Base-by-base conservation (phyloP, 352 stramenopile genomes). In the Globisporangium yorkense region DNA sequence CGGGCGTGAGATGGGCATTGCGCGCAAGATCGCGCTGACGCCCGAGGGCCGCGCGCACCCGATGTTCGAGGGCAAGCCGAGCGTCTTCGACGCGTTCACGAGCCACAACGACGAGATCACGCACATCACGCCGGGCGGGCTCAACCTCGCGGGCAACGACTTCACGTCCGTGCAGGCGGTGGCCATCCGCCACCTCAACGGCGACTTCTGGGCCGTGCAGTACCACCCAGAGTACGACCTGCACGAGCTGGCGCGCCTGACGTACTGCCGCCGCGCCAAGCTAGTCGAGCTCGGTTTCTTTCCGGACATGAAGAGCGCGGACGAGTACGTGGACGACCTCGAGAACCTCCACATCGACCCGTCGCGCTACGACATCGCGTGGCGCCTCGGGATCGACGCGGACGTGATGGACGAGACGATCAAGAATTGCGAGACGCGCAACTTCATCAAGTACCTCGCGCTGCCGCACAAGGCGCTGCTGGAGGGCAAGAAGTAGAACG, bases 191-290 rank as follows among this genome's bases (percentile, higher is more conserved):
- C 61, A 93, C 68, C 70, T 87, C 49, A 89, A 89, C 13, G 68
- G 84, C 43, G 80, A 93, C 20, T 93, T 93, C 50, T 93, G 84
- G 84, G 77, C 63, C 46, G 72, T 93, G n/a, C 84, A 93, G 54
- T 93, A 93, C 57, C 84, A 93, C 53, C 80, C 80, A 3, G 83
- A 93, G 67, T 93, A 93, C 67, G 77, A 93, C 56, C 61, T 93
- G 29, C 80, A 90, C 57, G 83, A 93, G 61, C 74, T 93, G 27
- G 83, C 80, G 29, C 75, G 80, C 1, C 64, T 93, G 47, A 89
- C 73, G 44, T 80, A 89, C 69, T 89, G 79, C 51, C 79, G 79
- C 31, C 73, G 80, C 50, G 70, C 73, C 44, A 85, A 85, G 44
- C 69, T 89, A n/a, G 71, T 87, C 20, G 62, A 75, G 16, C 57